Percentiles rank a stretch among this genome's conserved stretches.
phyloP scores from a whole-genome alignment of 148 eudicot species.

The Selenicereus undatus region DNA sequence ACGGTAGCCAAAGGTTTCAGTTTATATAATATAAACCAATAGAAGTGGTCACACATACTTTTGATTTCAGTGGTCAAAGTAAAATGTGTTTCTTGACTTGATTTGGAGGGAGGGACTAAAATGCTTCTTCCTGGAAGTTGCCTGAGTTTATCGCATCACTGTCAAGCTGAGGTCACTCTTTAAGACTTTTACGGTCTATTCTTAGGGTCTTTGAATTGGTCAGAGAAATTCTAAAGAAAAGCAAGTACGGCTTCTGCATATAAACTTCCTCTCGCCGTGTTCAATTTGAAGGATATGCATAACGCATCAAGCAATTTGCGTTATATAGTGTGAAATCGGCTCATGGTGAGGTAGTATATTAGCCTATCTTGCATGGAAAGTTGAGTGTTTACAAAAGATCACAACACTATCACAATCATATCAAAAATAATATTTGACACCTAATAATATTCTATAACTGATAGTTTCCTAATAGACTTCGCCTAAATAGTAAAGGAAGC shows the following conservation, averaged over 20 bases:
- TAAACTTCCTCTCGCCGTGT: not conserved
- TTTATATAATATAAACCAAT: too few species aligned
- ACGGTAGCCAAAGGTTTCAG: not conserved
- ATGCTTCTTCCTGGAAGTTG: slow-evolving; percentile 25
- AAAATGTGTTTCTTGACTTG: slow-evolving; percentile 17
- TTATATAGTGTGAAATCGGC: not conserved
- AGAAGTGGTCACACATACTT: not conserved
- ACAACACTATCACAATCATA: too few species aligned
- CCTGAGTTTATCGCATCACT: slow-evolving; percentile 12
- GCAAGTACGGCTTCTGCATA: not conserved
- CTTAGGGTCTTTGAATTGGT: slow-evolving; percentile 14
- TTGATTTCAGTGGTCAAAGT: slow-evolving; percentile 7
- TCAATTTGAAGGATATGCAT: not conserved
- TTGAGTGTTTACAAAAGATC: too few species aligned
- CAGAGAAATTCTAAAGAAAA: slow-evolving; percentile 15
- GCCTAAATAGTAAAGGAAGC: not conserved
- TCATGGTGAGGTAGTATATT: not conserved
- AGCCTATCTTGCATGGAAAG: too few species aligned
- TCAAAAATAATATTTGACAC: too few species aligned
- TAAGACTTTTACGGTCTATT: not conserved
- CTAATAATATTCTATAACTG: too few species aligned
- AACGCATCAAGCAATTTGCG: not conserved
- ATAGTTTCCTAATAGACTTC: too few species aligned
- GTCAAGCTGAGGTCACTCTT: slow-evolving; percentile 18
- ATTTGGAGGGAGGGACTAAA: not conserved